Percentiles rank a stretch among this genome's conserved stretches.
Evolutionary conservation across 805 yeast genomes (phyloP).

Genomic region (Candida mattraensis): DNA sequence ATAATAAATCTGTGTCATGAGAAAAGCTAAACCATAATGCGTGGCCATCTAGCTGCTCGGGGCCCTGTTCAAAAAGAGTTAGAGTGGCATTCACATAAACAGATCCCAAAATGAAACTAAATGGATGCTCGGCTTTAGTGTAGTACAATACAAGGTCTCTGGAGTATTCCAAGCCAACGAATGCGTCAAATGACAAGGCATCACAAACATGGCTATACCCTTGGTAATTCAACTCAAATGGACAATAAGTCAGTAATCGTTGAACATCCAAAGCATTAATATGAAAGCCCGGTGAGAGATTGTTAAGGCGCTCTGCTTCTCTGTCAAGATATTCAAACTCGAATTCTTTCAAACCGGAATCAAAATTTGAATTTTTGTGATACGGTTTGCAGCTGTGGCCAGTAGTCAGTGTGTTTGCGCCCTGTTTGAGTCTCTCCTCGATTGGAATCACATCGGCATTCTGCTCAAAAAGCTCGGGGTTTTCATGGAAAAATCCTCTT

Average conservation of each 20-base stretch:
- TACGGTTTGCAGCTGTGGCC: slow-evolving; percentile 43
- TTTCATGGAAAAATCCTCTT: slow-evolving; percentile 49
- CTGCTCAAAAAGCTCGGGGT: slow-evolving; percentile 37
- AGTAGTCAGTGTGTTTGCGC: slow-evolving; percentile 63
- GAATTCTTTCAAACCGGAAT: slow-evolving; percentile 13
- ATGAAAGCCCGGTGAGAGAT: slow-evolving; percentile 53
- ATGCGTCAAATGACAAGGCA: slow-evolving; percentile 67
- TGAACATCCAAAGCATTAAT: slow-evolving; percentile 53
- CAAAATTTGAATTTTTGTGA: slow-evolving; percentile 28
- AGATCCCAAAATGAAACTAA: slow-evolving; percentile 59
- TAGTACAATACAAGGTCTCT: slow-evolving; percentile 62
- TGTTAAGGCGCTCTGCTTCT: slow-evolving; percentile 59
- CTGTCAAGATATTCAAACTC: slow-evolving; percentile 41
- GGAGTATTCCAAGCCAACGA: slow-evolving; percentile 59
- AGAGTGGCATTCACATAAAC: slow-evolving; percentile 52
- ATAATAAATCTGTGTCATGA: slow-evolving; percentile 69
- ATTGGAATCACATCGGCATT: slow-evolving; percentile 40
- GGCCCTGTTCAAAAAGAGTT: slow-evolving; percentile 25
- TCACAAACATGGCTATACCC: slow-evolving; percentile 70
- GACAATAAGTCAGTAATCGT: slow-evolving; percentile 61
- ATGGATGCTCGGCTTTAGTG: slow-evolving; percentile 55
- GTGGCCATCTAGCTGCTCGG: slow-evolving; percentile 15
- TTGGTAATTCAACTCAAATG: slow-evolving; percentile 68
- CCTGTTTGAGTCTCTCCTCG: slow-evolving; percentile 47
- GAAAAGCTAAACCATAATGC: slow-evolving; percentile 67